Evolutionary conservation across 306 rosid species (phyloP).

Genomic region (Cyamopsis tetragonoloba): DNA sequence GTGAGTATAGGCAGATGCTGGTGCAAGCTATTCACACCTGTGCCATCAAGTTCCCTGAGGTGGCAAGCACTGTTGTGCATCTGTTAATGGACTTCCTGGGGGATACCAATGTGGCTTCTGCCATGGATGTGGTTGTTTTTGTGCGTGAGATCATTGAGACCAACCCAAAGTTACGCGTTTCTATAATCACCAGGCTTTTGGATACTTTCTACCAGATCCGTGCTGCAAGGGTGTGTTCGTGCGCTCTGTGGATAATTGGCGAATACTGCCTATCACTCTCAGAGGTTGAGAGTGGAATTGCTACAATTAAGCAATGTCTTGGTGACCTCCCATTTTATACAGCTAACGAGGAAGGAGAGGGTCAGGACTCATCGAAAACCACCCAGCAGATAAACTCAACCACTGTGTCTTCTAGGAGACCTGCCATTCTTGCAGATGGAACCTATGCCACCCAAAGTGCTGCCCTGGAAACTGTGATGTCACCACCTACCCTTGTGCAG

Average conservation of each 20-base stretch:
- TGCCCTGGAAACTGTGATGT: conserved; percentile 85
- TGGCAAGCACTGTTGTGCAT: conserved; percentile 94
- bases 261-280: conserved; percentile 90
- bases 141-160: conserved; percentile 96
- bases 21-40: conserved; percentile 94
- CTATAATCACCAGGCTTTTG: conserved; percentile 82
- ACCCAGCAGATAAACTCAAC: conserved; percentile 56
- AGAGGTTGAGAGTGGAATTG: conserved; percentile 84
- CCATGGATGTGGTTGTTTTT: conserved; percentile 88
- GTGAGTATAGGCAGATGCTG: conserved; percentile 92
- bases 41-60: conserved; percentile 96
- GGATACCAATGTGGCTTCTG: conserved; percentile 81
- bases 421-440: conserved; percentile 92
- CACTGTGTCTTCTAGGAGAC: conserved; percentile 85
- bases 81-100: conserved; percentile 98
- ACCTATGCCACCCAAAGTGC: conserved; percentile 99
- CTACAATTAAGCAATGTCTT: conserved; percentile 76
- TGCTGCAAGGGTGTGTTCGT: conserved; percentile 83
- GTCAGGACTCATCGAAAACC: conserved; percentile 55
- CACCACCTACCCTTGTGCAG: conserved; percentile 76
- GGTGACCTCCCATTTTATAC: conserved; percentile 95
- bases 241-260: conserved; percentile 97
- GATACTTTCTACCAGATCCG: conserved; percentile 95
- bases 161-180: conserved; percentile 82
- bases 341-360: conserved; percentile 67